These are phyloP conservation scores for Dictyophora rubrovolvata DNA, from an alignment of 768 basidiomycete genomes.

Conservation along the genomic window DNA sequence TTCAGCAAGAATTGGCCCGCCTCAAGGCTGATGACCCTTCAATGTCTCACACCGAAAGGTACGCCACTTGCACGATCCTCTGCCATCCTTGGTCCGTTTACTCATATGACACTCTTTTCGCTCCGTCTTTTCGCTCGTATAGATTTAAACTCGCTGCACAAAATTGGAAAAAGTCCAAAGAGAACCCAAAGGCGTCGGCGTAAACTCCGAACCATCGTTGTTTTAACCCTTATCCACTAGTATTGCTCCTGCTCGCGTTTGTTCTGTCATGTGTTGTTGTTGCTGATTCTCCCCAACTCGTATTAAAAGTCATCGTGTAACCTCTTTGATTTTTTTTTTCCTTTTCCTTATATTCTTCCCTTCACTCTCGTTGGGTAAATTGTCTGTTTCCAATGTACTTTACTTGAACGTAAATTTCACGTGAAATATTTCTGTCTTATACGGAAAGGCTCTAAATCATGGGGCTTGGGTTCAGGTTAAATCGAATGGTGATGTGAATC, in stretches of 20 bases:
- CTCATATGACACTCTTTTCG: neutral
- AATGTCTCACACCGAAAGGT: slow-evolving; percentile 68
- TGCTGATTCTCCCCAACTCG: too few relatives aligned
- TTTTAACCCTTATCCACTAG: neutral
- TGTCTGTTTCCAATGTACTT: too few relatives aligned
- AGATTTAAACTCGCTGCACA: slow-evolving; percentile 66
- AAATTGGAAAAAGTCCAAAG: slow-evolving; percentile 70
- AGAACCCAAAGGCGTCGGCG: slow-evolving; percentile 41
- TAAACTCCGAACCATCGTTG: neutral
- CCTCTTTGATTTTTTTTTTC: too few relatives aligned
- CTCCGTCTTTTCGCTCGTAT: neutral
- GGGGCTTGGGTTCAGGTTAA: too few relatives aligned
- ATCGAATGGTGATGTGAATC: too few relatives aligned
- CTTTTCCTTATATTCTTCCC: too few relatives aligned
- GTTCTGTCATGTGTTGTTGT: neutral
- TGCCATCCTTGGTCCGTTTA: neutral
- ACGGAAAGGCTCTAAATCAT: too few relatives aligned
- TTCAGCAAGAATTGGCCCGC: slow-evolving; percentile 72
- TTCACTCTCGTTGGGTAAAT: too few relatives aligned
- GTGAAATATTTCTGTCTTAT: too few relatives aligned
- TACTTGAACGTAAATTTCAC: too few relatives aligned
- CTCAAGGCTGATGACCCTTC: slow-evolving; percentile 69
- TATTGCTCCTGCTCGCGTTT: neutral
- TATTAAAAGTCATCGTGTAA: too few relatives aligned
- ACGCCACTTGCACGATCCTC: slow-evolving; percentile 13